phyloP scores from a whole-genome alignment of 2,329 filamentous ascomycete genomes.

The Curvularia sp. region DNA sequence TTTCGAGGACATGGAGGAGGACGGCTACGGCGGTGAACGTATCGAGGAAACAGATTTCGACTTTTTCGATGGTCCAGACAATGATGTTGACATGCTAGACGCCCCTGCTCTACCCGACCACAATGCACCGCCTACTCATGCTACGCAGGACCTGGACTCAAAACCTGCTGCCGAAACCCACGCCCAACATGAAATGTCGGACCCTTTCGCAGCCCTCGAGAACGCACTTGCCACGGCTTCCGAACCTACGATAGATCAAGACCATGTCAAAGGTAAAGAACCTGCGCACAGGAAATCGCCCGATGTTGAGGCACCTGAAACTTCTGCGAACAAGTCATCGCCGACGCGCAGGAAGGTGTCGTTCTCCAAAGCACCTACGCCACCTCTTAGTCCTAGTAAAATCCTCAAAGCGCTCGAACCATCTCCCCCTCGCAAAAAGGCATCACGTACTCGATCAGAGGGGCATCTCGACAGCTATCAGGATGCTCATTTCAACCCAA shows the following conservation, averaged over 20 bases:
- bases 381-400: conserved; percentile 52
- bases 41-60: conserved; percentile 85
- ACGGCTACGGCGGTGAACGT: conserved; percentile 74
- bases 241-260: conserved; percentile 6
- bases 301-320: background rate
- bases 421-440: conserved; percentile 37
- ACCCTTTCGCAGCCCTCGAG: conserved; percentile 41
- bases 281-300: background rate
- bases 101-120: conserved; percentile 28
- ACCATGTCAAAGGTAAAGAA: conserved; percentile 13
- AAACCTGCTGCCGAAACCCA: conserved; percentile 8
- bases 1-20: conserved; percentile 70
- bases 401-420: conserved; percentile 58
- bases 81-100: conserved; percentile 47
- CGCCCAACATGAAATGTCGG: conserved; percentile 34
- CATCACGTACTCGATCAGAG: conserved; percentile 12
- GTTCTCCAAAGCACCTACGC: conserved; percentile 35
- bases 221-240: conserved; percentile 32
- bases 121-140: conserved; percentile 15
- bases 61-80: conserved; percentile 74
- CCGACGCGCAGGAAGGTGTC: conserved; percentile 1
- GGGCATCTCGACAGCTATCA: conserved; percentile 22
- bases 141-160: conserved; percentile 3
- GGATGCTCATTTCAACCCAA: conserved; percentile 59
- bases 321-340: background rate